Evolutionary conservation across 2,329 filamentous ascomycete genomes (phyloP), one percentile per base, ranked within the genome.

Genomic region (Trichoderma lentiforme): DNA sequence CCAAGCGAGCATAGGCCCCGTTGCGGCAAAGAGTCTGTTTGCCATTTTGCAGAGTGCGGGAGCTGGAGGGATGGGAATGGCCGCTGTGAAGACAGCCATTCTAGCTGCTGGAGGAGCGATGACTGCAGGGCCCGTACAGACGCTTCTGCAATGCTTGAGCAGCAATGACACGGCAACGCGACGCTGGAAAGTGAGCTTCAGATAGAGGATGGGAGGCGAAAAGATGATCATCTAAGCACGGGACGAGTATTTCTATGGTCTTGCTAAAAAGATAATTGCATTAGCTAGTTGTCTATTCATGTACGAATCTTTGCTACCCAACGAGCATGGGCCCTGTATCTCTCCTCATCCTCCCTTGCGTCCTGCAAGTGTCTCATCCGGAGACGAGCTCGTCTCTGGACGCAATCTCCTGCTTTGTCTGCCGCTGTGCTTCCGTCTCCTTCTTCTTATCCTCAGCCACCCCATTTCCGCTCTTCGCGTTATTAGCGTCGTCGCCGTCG

Each of bases 401-500:
- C 2, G 67, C 72, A 73, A 73, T 73, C 53, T 74, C 72, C 26
- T 73, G 67, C 67, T 71, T 64, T 28, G 34, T 53, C 30, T 72
- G 72, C 39, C 67, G 60, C 53, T 36, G 26, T 30, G 15, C 28
- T 58, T 61, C 57, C 28, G 24, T 32, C 43, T 62, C 34, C 43
- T 71, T 34, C 43, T 71, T 34, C 12, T 36, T 60, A 18, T 24
- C 60, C 8, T 51, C 39, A 30, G 30, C 47, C 32, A 24, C 72
- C 56, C 26, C 74, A 73, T 65, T 71, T 15, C 75, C 74, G 26
- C 74, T 74, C 32, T 75, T 77, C 68, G 80, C 78, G 61, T 78
- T 77, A 72, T 78, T 77, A 72, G 79, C 78, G 74, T 79, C 85
- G 74, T 79, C 85, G 74, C 79, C 85, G 77, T 80, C 83, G 47